Evolutionary conservation across 768 basidiomycete genomes (phyloP), one percentile per base, ranked within the genome.

Genomic region (Mycena crocata): DNA sequence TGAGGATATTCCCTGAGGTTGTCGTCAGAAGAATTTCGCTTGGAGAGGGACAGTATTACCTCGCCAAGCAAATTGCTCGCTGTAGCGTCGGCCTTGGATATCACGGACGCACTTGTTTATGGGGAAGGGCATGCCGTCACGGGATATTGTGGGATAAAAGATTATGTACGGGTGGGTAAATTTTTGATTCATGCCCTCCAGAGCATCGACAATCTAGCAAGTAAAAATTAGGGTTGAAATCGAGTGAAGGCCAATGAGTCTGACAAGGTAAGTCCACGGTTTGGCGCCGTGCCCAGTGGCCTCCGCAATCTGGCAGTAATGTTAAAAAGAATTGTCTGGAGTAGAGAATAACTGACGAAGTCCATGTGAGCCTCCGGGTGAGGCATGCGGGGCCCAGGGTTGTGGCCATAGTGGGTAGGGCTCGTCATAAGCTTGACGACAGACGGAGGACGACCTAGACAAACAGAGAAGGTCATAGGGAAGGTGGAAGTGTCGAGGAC

Each of bases 331-430:
- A 12, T 31, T 31, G 49, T 28, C 32, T 37, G 57, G 49, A 39
- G 42, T 56, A 61, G 3, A 9, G 14, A 40, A 62, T 66, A 12
- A 74, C 81, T 65, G 71, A 86, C 86, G 78, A 90, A 92, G 78
- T 94, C 92, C 93, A 94, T 94, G 74, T 91, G 88, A 44, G 92
- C 86, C 76, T 94, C 92, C 14, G 93, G 93, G 76, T 94, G 93
- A 0, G 93, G 93, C 82, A 92, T 86, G 57, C 90, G 88, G 49
- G 87, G 84, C 84, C 31, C 83, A 77, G 60, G 80, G 40, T 64
- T 39, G 15, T 7, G 5, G 13, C 65, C 60, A 28, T 55, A 67
- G n/a, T 57, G 63, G 0, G 65, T 60, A 14, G 69, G 69, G 37
- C 64, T 93, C 26, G 91, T 92, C 90, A 90, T 89, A 64, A 94